These are phyloP conservation scores for Raddia guianensis DNA, from an alignment of 176 grass and related monocot genomes.

Conservation along the genomic window DNA sequence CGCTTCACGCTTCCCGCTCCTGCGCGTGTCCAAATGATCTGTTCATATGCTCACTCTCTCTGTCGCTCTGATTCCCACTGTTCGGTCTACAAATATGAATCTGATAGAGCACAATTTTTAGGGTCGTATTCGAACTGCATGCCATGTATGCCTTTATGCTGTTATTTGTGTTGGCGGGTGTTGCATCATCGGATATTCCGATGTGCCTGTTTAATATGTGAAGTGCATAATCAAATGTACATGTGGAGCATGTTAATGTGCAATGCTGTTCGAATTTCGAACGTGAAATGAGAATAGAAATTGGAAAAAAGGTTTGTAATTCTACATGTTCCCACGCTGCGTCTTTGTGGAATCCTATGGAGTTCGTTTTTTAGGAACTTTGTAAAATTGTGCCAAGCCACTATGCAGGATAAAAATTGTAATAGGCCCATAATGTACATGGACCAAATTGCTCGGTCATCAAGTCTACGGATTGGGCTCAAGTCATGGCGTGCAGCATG, in stretches of 20 bases:
- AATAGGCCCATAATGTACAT: neutral
- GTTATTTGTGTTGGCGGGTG: too few relatives aligned
- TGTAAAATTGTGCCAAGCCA: too few relatives aligned
- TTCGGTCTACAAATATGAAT: neutral
- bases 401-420: neutral
- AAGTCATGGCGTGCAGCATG: too few relatives aligned
- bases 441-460: neutral
- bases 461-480: too few relatives aligned
- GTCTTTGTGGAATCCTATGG: neutral
- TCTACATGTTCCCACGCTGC: neutral
- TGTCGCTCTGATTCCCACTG: neutral
- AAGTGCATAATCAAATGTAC: neutral
- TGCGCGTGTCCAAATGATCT: slow-evolving; percentile 22
- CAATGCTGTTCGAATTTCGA: neutral
- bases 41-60: neutral
- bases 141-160: neutral
- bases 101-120: too few relatives aligned
- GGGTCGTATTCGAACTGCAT: neutral
- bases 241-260: neutral
- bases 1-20: neutral
- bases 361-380: too few relatives aligned
- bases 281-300: neutral
- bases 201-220: neutral
- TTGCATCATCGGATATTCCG: neutral
- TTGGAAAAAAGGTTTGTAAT: neutral